Base-by-base conservation (phyloP, 805 yeast species). In the Danielia oregonensis region DNA sequence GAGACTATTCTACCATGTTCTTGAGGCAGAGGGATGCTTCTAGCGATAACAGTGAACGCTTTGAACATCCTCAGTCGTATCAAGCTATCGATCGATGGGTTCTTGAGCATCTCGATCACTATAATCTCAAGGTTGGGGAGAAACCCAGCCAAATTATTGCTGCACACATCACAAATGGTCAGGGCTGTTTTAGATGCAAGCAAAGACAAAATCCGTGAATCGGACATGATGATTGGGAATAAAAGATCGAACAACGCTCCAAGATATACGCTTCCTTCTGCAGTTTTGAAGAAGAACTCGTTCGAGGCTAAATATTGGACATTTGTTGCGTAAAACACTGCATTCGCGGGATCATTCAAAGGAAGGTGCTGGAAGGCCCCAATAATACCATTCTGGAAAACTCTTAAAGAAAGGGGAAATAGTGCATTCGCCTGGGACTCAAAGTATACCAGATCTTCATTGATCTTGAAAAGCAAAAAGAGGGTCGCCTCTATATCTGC, bases 11-110 rank as follows among this genome's bases (percentile, higher is more conserved):
- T 41, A 7, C 60, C 61, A 24, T 59, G 49, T 19, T 48, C 37
- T 1, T 17, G 24, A 3, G 84, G 79, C 29, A 74, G 66, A 17
- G 65, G 63, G 17, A 72, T 55, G 16, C 77, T 66, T 48, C 78
- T 82, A 18, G 80, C 65, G 29, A 84, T 76, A 12, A 80, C 79
- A 4, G 82, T 72, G 49, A 78, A 74, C 0, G 89, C 71, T 40
- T 77, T 74, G 24, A 76, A 66, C 55, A 84, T 64, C 39, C 85
- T 64, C 48, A 79, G 79, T 42, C 85, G 59, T 4, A 77, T 73
- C 30, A 73, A 54, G 16, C 69, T 43, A 35, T 68, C 76, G 10
- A 72, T 55, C 0, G 51, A 38, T 0, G 52, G 37, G 33, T 68
- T 65, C 10, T 55, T 55, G 7, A 79, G 50, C 73, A 78, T 70